Evolutionary conservation across 176 grass and related monocot genomes (phyloP).

Genomic region (Musa beccarii): DNA sequence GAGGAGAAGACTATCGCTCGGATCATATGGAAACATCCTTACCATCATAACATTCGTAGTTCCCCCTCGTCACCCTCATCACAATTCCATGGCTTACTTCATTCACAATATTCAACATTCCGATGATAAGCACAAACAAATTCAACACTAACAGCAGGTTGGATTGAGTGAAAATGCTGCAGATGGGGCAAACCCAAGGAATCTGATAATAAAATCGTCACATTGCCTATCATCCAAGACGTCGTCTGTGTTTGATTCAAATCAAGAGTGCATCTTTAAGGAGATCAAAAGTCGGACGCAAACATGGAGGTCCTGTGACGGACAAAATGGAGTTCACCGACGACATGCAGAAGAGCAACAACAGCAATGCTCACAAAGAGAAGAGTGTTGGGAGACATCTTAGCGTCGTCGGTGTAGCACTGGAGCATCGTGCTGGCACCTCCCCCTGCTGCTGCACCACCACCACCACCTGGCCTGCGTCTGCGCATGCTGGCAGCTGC

Average conservation of each 20-base stretch:
- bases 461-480: slow-evolving; percentile 37
- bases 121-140: no score
- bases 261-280: not conserved
- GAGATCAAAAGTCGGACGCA: not conserved
- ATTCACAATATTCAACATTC: no score
- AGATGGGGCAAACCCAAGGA: no score
- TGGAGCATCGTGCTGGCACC: slow-evolving; percentile 69
- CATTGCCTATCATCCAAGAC: not conserved
- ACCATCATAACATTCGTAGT: no score
- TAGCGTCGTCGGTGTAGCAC: slow-evolving; percentile 84
- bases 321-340: slow-evolving; percentile 60
- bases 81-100: no score
- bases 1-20: no score
- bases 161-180: no score
- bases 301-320: not conserved
- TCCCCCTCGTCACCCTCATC: no score
- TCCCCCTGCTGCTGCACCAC: slow-evolving; percentile 20
- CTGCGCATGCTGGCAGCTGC: slow-evolving; percentile 61
- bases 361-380: slow-evolving; percentile 86
- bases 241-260: not conserved
- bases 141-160: no score
- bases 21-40: no score
- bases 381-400: slow-evolving; percentile 84
- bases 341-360: slow-evolving; percentile 75
- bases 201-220: not conserved